phyloP scores from a whole-genome alignment of 2,329 filamentous ascomycete species.

The Ceratocystis huliohia region DNA sequence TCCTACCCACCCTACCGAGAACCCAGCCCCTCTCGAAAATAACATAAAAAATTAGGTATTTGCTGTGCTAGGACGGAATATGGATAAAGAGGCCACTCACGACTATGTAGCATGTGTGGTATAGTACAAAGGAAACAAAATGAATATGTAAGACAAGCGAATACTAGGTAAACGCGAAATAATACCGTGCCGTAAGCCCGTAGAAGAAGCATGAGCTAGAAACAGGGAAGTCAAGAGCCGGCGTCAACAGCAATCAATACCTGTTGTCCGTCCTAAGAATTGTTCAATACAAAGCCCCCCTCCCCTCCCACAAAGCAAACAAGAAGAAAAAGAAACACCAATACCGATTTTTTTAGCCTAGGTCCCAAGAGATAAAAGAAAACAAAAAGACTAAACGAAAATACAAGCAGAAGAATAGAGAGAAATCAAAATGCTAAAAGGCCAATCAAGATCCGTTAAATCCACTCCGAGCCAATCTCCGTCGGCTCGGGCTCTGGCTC shows the following conservation, averaged over 20 bases:
- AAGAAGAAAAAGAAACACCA: neutral
- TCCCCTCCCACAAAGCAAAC: neutral
- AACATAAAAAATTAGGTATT: neutral
- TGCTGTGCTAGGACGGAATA: neutral
- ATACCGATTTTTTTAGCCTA: constrained; percentile 19
- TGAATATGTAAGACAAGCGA: neutral
- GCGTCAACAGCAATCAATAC: too few relatives aligned
- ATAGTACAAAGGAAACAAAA: constrained; percentile 11
- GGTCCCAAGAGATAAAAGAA: constrained; percentile 13
- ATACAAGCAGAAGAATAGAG: neutral
- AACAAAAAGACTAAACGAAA: constrained; percentile 10
- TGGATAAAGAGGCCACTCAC: too few relatives aligned
- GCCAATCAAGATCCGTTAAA: constrained; percentile 23
- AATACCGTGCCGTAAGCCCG: too few relatives aligned
- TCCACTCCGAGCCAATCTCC: constrained; percentile 31
- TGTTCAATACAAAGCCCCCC: neutral
- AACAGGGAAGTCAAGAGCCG: too few relatives aligned
- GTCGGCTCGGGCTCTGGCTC: constrained; percentile 30
- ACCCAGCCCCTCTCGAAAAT: neutral
- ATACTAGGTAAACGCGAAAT: too few relatives aligned
- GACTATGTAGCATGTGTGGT: neutral
- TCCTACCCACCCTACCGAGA: too few relatives aligned
- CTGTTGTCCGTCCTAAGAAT: neutral
- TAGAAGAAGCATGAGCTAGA: too few relatives aligned
- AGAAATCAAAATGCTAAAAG: neutral